Evolutionary conservation across 2,329 filamentous ascomycete genomes (phyloP).

Genomic region (Beauveria sp.): DNA sequence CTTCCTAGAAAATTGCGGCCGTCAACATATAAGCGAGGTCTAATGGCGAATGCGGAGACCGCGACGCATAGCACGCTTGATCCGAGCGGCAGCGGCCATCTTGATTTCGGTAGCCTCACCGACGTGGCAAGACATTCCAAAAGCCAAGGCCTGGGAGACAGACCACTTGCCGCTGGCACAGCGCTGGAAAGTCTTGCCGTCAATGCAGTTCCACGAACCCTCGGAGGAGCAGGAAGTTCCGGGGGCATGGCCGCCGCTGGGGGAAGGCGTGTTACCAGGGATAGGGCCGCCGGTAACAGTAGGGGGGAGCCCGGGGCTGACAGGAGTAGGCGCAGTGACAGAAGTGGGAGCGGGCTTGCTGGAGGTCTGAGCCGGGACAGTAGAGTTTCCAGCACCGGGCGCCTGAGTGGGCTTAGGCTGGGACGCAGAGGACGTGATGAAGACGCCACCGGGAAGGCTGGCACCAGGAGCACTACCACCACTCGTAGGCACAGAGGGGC

Average conservation of each 20-base stretch:
- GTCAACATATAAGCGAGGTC: too few species aligned
- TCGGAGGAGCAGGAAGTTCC: conserved; percentile 40
- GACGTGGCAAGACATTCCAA: conserved; percentile 36
- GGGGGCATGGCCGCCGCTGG: conserved; percentile 24
- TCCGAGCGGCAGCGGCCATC: conserved; percentile 20
- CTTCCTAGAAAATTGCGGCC: too few species aligned
- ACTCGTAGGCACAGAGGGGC: background rate
- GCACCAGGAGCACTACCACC: background rate
- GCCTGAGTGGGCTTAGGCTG: background rate
- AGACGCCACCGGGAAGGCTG: conserved; percentile 12
- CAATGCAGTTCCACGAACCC: conserved; percentile 47
- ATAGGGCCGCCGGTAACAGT: conserved; percentile 13
- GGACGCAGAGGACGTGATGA: background rate
- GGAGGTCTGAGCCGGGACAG: background rate
- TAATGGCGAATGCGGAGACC: conserved; percentile 15
- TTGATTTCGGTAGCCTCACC: conserved; percentile 34
- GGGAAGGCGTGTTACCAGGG: conserved; percentile 5
- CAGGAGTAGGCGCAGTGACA: conserved; percentile 13
- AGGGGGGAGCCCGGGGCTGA: background rate
- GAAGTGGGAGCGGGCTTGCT: conserved; percentile 7
- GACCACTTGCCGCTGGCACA: conserved; percentile 48
- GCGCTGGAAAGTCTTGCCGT: conserved; percentile 43
- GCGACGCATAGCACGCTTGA: conserved; percentile 21
- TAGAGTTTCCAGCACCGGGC: background rate
- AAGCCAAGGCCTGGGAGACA: conserved; percentile 30